Evolutionary conservation across 345 rosid genomes (phyloP).

Genomic region (Trapa incisa): DNA sequence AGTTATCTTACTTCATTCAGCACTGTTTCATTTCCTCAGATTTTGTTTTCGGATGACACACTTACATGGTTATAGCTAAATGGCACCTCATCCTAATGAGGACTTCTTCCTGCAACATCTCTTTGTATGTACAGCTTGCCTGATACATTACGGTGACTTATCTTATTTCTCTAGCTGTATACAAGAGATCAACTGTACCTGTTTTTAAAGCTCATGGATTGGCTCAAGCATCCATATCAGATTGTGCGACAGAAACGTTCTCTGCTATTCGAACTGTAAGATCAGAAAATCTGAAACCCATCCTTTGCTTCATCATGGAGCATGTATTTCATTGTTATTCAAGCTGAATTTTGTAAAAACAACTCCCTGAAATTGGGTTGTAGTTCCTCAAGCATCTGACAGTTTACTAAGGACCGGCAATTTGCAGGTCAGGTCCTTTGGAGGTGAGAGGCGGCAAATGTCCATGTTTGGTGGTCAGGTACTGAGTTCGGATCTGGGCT

Average conservation of each 20-base stretch:
- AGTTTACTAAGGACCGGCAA: constrained; percentile 7
- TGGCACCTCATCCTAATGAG: neutral
- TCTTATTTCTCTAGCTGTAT: constrained; percentile 40
- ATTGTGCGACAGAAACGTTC: constrained; percentile 84
- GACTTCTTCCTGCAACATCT: neutral
- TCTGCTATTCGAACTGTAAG: constrained; percentile 92
- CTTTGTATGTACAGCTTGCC: neutral
- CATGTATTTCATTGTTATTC: neutral
- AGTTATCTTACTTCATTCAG: neutral
- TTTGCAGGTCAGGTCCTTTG: constrained; percentile 83
- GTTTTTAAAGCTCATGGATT: constrained; percentile 77
- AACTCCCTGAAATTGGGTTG: neutral
- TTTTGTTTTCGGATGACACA: neutral
- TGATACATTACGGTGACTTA: neutral
- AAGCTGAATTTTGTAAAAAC: neutral
- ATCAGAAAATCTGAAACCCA: constrained; percentile 7
- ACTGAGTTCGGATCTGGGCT: constrained; percentile 13
- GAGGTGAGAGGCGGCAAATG: constrained; percentile 95
- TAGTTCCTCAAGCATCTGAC: neutral
- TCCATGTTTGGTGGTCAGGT: constrained; percentile 72
- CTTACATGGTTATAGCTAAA: neutral
- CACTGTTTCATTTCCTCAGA: neutral
- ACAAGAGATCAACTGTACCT: constrained; percentile 80
- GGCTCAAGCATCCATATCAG: constrained; percentile 88
- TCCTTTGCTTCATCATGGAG: neutral